phyloP scores from a whole-genome alignment of 192 early-diverging fungal species.

The Tieghemiomyces parasiticus region DNA sequence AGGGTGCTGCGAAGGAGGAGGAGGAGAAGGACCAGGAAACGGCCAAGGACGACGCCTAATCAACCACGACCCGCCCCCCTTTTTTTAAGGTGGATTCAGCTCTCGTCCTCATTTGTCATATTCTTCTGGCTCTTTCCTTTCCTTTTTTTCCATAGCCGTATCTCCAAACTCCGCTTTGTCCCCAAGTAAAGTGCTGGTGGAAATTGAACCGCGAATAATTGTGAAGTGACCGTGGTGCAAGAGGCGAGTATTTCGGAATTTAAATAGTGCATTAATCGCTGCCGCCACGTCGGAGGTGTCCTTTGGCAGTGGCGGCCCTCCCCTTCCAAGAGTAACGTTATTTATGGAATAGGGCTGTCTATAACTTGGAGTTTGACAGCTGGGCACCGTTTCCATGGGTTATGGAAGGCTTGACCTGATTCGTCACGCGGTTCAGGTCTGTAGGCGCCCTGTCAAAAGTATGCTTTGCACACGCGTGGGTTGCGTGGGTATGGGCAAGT shows the following conservation, averaged over 20 bases:
- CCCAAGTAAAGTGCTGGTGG: neutral
- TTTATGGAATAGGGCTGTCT: constrained; percentile 1
- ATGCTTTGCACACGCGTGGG: too few species aligned
- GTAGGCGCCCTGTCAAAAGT: too few species aligned
- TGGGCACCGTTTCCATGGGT: too few species aligned
- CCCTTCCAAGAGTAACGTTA: neutral
- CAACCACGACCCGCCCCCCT: neutral
- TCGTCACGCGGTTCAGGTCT: too few species aligned
- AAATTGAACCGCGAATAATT: too few species aligned
- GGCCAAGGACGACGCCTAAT: neutral
- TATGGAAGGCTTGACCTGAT: too few species aligned
- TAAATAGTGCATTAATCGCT: too few species aligned
- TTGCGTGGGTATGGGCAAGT: too few species aligned
- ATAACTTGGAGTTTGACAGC: too few species aligned
- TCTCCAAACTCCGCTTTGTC: neutral
- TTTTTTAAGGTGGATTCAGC: neutral
- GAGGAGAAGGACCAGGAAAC: neutral
- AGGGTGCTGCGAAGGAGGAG: neutral
- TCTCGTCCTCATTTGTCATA: neutral
- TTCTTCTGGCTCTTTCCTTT: neutral
- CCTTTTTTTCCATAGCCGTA: neutral
- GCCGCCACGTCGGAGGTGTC: too few species aligned
- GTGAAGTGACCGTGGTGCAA: too few species aligned
- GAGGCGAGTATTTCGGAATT: too few species aligned
- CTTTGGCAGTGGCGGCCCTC: neutral